These are phyloP conservation scores for Aspergillus carlsbadensis DNA, from an alignment of 495 filamentous ascomycete genomes.

Conservation along the genomic window DNA sequence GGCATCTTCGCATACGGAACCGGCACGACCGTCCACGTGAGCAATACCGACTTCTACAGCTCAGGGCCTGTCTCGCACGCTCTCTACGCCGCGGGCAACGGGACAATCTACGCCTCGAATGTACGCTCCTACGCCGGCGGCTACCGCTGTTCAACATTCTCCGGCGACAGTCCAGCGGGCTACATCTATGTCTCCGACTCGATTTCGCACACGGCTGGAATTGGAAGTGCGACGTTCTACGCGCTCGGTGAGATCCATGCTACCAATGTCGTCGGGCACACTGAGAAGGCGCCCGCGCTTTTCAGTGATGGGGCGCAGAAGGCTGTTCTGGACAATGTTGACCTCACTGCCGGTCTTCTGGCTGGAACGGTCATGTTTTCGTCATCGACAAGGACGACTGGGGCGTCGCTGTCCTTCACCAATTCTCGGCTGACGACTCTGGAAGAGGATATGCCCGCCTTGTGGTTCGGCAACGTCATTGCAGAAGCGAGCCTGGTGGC, in stretches of 20 bases:
- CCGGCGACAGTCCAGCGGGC: slow-evolving; percentile 18
- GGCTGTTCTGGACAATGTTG: too few relatives aligned
- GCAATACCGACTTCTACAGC: slow-evolving; percentile 19
- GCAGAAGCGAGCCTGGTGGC: too few relatives aligned
- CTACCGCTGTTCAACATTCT: slow-evolving; percentile 21
- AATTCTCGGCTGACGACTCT: too few relatives aligned
- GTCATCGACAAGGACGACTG: too few relatives aligned
- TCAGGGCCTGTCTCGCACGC: slow-evolving; percentile 21
- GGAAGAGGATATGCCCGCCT: too few relatives aligned
- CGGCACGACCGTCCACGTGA: slow-evolving; percentile 19
- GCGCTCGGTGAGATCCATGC: not conserved
- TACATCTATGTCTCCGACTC: slow-evolving; percentile 19
- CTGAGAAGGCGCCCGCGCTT: too few relatives aligned
- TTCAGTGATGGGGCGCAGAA: too few relatives aligned
- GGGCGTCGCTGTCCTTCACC: too few relatives aligned
- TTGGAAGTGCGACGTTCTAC: slow-evolving; percentile 23
- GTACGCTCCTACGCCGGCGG: slow-evolving; percentile 18
- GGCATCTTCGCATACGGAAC: not conserved
- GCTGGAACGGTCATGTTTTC: too few relatives aligned
- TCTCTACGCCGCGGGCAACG: slow-evolving; percentile 20
- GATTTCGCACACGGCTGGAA: slow-evolving; percentile 19
- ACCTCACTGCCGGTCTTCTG: too few relatives aligned
- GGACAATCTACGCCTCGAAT: slow-evolving; percentile 17
- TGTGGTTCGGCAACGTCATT: too few relatives aligned
- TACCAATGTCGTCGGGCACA: too few relatives aligned